Conservation (phyloP, 2,329 filamentous ascomycete genomes). For the Calonectria montana region DNA sequence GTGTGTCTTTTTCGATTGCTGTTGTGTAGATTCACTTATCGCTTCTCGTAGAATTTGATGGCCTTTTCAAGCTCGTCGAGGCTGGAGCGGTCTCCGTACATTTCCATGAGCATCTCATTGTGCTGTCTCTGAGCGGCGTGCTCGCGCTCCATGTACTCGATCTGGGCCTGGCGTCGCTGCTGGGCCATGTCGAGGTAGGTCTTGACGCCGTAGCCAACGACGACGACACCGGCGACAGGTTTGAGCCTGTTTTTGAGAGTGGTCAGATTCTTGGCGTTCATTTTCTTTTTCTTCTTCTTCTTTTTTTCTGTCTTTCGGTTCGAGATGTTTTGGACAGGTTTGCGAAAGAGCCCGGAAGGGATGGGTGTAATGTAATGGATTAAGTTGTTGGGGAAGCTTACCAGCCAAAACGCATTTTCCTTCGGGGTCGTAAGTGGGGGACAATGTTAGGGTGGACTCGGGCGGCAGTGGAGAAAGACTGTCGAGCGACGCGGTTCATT, state of each 20-base stretch:
- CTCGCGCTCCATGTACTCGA: slow-evolving; percentile 48
- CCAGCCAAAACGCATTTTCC: slow-evolving; percentile 39
- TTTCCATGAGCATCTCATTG: slow-evolving; percentile 58
- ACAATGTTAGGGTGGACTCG: slow-evolving; percentile 44
- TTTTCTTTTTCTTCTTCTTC: too few relatives aligned
- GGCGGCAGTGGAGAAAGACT: slow-evolving; percentile 43
- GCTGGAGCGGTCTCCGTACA: slow-evolving; percentile 62
- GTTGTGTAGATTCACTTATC: slow-evolving; percentile 35
- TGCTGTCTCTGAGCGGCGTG: slow-evolving; percentile 49
- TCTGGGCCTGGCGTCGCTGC: slow-evolving; percentile 43
- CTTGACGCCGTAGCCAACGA: slow-evolving; percentile 50
- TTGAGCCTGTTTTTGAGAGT: slow-evolving; percentile 43
- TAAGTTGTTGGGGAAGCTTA: slow-evolving; percentile 27
- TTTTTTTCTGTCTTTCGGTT: too few relatives aligned
- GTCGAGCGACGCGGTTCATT: slow-evolving; percentile 41
- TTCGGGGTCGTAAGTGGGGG: slow-evolving; percentile 41
- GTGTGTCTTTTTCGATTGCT: slow-evolving; percentile 4
- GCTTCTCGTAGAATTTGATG: slow-evolving; percentile 58
- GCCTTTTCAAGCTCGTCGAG: slow-evolving; percentile 61
- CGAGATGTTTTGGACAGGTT: background rate
- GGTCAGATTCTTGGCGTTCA: slow-evolving; percentile 22
- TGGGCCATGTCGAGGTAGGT: slow-evolving; percentile 44
- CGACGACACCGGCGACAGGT: slow-evolving; percentile 46
- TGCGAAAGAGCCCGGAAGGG: background rate
- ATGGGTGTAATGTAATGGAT: slow-evolving; percentile 10